Base-by-base conservation (phyloP, 352 stramenopile genomes). In the Thraustochytrium sp. region DNA sequence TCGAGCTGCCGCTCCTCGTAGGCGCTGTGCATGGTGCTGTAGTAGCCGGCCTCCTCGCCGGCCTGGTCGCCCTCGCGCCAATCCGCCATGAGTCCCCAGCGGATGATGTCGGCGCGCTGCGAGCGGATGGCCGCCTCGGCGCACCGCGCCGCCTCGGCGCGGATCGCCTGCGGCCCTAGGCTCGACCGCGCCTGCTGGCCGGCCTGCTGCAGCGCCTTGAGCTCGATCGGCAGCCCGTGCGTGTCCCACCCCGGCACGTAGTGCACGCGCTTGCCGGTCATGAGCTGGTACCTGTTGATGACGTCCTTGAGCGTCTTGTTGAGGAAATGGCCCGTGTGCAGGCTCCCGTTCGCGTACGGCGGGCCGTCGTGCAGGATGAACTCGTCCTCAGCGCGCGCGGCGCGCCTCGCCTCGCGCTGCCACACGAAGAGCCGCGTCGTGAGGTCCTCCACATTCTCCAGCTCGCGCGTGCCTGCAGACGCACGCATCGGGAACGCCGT, bases 211-310 rank as follows among this genome's bases (percentile, higher is more conserved):
- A 99, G 86, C 16, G 98, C 96, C 88, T 99, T 99, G 85, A 98
- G 91, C 89, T 99, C 96, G 84, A 99, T 99, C 31, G 97, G 97
- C 56, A 99, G 88, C 18, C 96, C 97, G 86, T 99, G 97, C 88
- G 96, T 99, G 90, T 99, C 97, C 97, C 96, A 99, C 53, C 97
- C 85, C 1, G 97, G 97, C 36, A 99, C 90, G 88, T 98, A 99
- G 62, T 93, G 88, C 31, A 98, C 92, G 82, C 96, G 89, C 63
- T 94, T 93, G 5, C 96, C 96, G 77, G 93, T 93, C 72, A 99
- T 88, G 61, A 98, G 88, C 85, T 98, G 87, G 82, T 95, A 93
- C 0, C 96, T 91, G 85, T 99, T 99, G 88, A 99, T 98, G 74
- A 98, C 97, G 87, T 99, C 97, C 89, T 99, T 99, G 18, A 96